These are phyloP conservation scores for Leccinum angustisporum DNA, from an alignment of 1,284 basidiomycete genomes.

Conservation along the genomic window DNA sequence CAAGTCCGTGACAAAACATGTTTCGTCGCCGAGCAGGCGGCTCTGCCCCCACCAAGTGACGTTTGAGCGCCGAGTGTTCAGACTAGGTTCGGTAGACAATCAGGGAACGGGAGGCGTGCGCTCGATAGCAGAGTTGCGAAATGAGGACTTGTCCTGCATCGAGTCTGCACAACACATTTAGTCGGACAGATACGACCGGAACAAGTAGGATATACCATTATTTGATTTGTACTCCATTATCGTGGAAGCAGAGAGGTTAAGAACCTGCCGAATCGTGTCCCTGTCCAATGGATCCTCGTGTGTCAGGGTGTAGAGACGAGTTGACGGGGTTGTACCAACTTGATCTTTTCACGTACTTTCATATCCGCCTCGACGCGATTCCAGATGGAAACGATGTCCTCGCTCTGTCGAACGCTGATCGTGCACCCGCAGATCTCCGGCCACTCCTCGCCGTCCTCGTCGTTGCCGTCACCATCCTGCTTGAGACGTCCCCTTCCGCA, in stretches of 20 bases:
- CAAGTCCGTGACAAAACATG: constrained; percentile 5
- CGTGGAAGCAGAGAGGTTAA: constrained; percentile 67
- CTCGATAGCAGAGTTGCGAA: constrained; percentile 66
- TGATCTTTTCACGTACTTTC: constrained; percentile 69
- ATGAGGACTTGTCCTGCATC: constrained; percentile 81
- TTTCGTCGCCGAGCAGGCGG: neutral
- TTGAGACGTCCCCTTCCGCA: constrained; percentile 39
- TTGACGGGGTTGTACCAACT: constrained; percentile 43
- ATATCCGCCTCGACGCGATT: constrained; percentile 68
- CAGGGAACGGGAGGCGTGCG: constrained; percentile 41
- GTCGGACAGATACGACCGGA: neutral
- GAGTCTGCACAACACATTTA: constrained; percentile 51
- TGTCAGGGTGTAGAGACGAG: neutral
- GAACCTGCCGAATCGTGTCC: constrained; percentile 64
- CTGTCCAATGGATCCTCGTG: constrained; percentile 36
- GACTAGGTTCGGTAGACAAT: constrained; percentile 5
- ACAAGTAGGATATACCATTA: constrained; percentile 52
- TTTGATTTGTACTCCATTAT: constrained; percentile 86
- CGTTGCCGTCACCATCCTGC: constrained; percentile 30
- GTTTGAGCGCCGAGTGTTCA: neutral
- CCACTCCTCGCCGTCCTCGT: constrained; percentile 47
- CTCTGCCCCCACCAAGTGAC: constrained; percentile 2
- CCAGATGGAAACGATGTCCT: constrained; percentile 83
- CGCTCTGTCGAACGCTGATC: constrained; percentile 78
- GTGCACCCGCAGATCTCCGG: constrained; percentile 85